These are phyloP conservation scores for Sclerotinia borealis DNA, from an alignment of 2,329 filamentous ascomycete species.

Conservation along the genomic window DNA sequence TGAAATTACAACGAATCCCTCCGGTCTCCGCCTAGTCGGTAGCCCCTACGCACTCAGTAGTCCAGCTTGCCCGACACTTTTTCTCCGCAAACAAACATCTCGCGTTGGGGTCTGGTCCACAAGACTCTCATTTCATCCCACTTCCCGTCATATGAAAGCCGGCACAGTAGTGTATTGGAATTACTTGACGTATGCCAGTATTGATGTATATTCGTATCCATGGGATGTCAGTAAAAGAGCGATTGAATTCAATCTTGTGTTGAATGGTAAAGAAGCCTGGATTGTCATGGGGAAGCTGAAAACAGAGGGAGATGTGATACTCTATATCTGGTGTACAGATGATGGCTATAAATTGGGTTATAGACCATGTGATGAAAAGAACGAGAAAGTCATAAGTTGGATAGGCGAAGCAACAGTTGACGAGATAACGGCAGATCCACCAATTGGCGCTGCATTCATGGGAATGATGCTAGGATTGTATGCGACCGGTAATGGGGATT, in stretches of 20 bases:
- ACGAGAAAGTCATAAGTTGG: background rate
- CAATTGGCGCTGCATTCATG: background rate
- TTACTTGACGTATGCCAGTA: background rate
- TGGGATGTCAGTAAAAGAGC: background rate
- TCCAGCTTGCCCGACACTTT: background rate
- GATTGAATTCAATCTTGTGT: background rate
- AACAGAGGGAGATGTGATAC: background rate
- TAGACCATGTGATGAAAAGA: background rate
- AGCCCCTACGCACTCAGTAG: background rate
- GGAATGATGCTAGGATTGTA: constrained; percentile 5
- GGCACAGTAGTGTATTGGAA: constrained; percentile 3
- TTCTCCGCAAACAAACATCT: constrained; percentile 6
- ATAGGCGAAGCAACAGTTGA: background rate
- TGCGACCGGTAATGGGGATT: background rate
- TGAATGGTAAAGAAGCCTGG: background rate
- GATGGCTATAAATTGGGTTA: background rate
- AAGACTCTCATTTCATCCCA: background rate
- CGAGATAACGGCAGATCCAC: background rate
- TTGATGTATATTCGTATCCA: background rate
- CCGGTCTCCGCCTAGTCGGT: background rate
- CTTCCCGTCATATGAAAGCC: background rate
- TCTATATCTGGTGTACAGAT: background rate
- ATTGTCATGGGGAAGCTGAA: background rate
- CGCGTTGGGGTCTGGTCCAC: constrained; percentile 1
- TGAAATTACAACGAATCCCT: background rate